Evolutionary conservation across 306 rosid species (phyloP).

Genomic region (Morella rubra): DNA sequence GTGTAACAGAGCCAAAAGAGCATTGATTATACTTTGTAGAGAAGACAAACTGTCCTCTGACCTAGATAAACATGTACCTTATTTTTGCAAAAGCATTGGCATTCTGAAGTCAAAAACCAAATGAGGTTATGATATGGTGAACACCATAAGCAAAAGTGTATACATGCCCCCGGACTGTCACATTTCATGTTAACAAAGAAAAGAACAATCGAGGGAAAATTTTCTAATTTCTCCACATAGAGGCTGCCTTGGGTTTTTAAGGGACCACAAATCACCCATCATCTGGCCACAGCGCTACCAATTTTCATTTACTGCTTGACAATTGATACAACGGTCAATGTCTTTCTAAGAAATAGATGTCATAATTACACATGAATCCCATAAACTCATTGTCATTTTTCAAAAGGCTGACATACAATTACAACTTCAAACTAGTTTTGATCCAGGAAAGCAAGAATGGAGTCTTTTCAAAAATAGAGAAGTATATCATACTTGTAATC

Average conservation of each 20-base stretch:
- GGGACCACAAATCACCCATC: not conserved
- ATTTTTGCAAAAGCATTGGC: not conserved
- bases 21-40: no score
- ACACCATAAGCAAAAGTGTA: not conserved
- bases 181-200: not conserved
- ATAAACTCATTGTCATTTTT: not conserved
- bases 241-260: not conserved
- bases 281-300: not conserved
- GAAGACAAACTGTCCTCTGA: not conserved
- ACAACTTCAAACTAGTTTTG: not conserved
- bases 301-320: slow-evolving; percentile 5
- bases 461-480: not conserved
- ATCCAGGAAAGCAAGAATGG: not conserved
- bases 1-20: no score
- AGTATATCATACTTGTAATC: slow-evolving; percentile 66
- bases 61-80: not conserved
- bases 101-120: no score
- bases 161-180: not conserved
- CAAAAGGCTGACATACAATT: not conserved
- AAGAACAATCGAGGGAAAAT: not conserved
- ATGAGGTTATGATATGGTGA: no score
- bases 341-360: not conserved
- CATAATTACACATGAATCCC: not conserved
- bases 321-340: not conserved
- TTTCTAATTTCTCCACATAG: not conserved